A percentile compares a stretch with the other conserved stretches of the same genome.
phyloP scores from a whole-genome alignment of 192 early-diverging fungal genomes.

The Umbelopsis vinacea region DNA sequence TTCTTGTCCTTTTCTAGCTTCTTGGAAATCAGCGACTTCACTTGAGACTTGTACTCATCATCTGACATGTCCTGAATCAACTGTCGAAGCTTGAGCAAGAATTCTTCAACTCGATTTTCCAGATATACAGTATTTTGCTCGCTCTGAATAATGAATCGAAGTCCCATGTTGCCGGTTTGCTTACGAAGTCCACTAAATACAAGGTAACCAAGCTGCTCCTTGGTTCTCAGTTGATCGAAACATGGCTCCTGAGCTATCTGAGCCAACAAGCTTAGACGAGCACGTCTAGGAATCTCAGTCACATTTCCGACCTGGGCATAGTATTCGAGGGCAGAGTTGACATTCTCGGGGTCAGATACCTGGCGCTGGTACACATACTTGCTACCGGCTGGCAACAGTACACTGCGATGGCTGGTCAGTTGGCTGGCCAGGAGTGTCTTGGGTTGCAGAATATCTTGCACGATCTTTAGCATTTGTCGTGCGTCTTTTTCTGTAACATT shows the following conservation, averaged over 20 bases:
- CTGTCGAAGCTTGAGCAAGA: slow-evolving; percentile 60
- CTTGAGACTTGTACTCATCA: slow-evolving; percentile 77
- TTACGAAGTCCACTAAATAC: slow-evolving; percentile 76
- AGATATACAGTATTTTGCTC: slow-evolving; percentile 83
- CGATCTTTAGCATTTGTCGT: slow-evolving; percentile 50
- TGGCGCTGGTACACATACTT: slow-evolving; percentile 48
- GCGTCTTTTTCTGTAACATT: slow-evolving; percentile 69
- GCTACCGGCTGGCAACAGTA: slow-evolving; percentile 42
- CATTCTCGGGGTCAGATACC: slow-evolving; percentile 77
- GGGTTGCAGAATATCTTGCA: slow-evolving; percentile 55
- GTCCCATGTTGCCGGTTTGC: slow-evolving; percentile 75
- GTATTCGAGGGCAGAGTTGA: slow-evolving; percentile 90
- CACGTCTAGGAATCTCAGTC: slow-evolving; percentile 65
- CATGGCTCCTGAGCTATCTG: slow-evolving; percentile 89
- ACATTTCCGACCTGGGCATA: slow-evolving; percentile 81
- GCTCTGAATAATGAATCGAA: slow-evolving; percentile 86
- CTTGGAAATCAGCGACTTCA: slow-evolving; percentile 69
- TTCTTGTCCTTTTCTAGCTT: slow-evolving; percentile 90
- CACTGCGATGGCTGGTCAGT: slow-evolving; percentile 36
- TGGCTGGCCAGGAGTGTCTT: slow-evolving; percentile 56
- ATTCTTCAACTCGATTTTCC: slow-evolving; percentile 78
- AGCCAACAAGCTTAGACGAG: slow-evolving; percentile 69
- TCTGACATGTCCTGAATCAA: slow-evolving; percentile 68
- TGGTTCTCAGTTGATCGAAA: slow-evolving; percentile 94
- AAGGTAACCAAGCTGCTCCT: slow-evolving; percentile 84